Percentiles rank a stretch among this genome's conserved stretches.
These are phyloP conservation scores for Phytophthora europaea DNA, from an alignment of 352 stramenopile species.

Conservation along the genomic window DNA sequence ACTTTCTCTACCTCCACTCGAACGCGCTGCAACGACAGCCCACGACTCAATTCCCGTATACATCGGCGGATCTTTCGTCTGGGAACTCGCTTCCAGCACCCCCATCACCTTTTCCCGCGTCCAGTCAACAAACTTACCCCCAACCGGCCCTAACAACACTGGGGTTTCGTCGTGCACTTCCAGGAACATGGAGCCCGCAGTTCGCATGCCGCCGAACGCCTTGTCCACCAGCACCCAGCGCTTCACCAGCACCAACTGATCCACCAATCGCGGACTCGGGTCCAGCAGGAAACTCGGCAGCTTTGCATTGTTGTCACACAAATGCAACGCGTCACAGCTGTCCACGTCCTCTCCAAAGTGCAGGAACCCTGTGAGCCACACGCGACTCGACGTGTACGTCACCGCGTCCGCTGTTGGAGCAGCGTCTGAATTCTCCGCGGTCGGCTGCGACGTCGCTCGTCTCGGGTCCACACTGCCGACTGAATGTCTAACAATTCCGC, in stretches of 20 bases:
- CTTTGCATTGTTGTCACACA: conserved; percentile 47
- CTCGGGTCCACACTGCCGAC: conserved; percentile 14
- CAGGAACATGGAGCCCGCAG: conserved; percentile 37
- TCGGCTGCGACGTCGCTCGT: conserved; percentile 1
- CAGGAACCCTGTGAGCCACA: conserved; percentile 66
- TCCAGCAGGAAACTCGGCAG: conserved; percentile 53
- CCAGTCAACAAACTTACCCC: conserved; percentile 14
- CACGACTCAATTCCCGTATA: conserved; percentile 46
- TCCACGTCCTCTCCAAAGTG: conserved; percentile 37
- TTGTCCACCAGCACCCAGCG: conserved; percentile 63
- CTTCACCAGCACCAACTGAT: conserved; percentile 70
- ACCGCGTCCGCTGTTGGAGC: conserved; percentile 13
- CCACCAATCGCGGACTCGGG: conserved; percentile 43
- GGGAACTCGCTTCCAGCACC: conserved; percentile 45
- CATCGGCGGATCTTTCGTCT: conserved; percentile 54
- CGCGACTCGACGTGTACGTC: conserved; percentile 43
- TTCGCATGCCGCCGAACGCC: conserved; percentile 13
- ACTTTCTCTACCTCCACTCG: neutral
- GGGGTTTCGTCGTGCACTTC: conserved; percentile 47
- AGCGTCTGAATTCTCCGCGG: conserved; percentile 1
- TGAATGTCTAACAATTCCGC: conserved; percentile 26
- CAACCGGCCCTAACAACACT: conserved; percentile 7
- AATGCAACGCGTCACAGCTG: conserved; percentile 27
- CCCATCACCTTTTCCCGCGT: conserved; percentile 28
- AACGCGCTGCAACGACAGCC: conserved; percentile 19